Evolutionary conservation across 2,329 filamentous ascomycete species (phyloP), one percentile per base, ranked within the genome.

Genomic region (Diaporthe velutina): DNA sequence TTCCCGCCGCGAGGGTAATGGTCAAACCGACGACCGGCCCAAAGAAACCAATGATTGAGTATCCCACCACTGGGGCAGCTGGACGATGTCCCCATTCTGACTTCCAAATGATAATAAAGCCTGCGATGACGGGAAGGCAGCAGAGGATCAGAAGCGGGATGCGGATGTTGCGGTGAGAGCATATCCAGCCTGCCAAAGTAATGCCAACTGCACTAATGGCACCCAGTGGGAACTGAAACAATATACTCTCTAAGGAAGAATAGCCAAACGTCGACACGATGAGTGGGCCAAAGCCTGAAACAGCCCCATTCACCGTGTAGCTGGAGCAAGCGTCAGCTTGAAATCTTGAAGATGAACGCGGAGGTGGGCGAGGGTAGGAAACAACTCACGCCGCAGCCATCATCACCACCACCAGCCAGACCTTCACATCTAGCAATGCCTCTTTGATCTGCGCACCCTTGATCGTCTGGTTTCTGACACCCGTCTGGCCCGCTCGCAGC

Each of bases 41-140:
- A 22, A 74, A 74, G 0, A 92, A 93, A 0, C 93, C 93, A 2
- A 92, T 93, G 48, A 95, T 88, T 0, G 91, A 90, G 80, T 95
- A 95, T 0, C 93, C 93, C 0, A 90, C 88, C 0, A 95, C 91
- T 0, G 93, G 93, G 0, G 90, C 88, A 0, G 89, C 89, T 0
- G 93, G 91, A 54, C 89, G 92, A 76, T 92, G 87, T 9, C 86
- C 87, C 94, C 93, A 91, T 19, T 83, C 80, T 71, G 84, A 90
- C 80, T 91, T 93, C 93, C 93, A 95, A 78, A 96, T 94, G 81
- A 95, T 90, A 5, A 88, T 90, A 79, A 92, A 95, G 1, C 93
- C 93, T 0, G 92, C 92, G 66, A 95, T 94, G 70, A 95, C 93
- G 0, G 93, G 93, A 0, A 95, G 85, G 75, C 93, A 95, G 77